phyloP scores from a whole-genome alignment of 306 rosid genomes.

The Lotus japonicus region DNA sequence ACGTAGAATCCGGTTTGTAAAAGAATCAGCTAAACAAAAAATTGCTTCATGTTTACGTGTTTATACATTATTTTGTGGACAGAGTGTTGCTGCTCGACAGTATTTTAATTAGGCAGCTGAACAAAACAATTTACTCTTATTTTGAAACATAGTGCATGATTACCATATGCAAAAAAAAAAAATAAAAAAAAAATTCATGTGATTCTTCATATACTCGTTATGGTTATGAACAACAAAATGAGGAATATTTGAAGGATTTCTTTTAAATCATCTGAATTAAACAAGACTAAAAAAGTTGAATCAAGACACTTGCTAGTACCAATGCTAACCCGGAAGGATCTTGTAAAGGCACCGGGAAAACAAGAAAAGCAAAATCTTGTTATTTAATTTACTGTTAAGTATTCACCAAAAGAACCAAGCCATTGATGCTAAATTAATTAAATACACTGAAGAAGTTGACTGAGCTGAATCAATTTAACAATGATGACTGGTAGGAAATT shows the following conservation, averaged over 20 bases:
- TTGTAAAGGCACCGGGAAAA: too few species aligned
- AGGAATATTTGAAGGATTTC: not conserved
- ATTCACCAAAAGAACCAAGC: conserved; percentile 19
- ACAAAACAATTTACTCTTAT: too few species aligned
- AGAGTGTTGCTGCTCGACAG: too few species aligned
- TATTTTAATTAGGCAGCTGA: too few species aligned
- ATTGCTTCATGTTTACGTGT: too few species aligned
- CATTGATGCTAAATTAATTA: not conserved
- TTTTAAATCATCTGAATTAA: not conserved
- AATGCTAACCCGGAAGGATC: too few species aligned
- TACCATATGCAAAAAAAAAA: not conserved
- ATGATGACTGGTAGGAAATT: conserved; percentile 3
- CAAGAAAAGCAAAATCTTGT: not conserved
- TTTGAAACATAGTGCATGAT: too few species aligned
- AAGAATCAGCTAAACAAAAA: too few species aligned
- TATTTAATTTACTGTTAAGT: not conserved
- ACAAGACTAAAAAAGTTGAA: not conserved
- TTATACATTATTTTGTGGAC: too few species aligned
- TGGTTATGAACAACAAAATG: not conserved
- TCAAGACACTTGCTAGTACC: not conserved
- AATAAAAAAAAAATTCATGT: not conserved
- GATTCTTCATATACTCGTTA: not conserved
- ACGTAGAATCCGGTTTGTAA: too few species aligned
- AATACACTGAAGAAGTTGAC: conserved; percentile 7
- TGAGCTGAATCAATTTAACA: not conserved